These are phyloP conservation scores for Papiliotrema fonsecae DNA, from an alignment of 1,284 basidiomycete species.

Conservation along the genomic window DNA sequence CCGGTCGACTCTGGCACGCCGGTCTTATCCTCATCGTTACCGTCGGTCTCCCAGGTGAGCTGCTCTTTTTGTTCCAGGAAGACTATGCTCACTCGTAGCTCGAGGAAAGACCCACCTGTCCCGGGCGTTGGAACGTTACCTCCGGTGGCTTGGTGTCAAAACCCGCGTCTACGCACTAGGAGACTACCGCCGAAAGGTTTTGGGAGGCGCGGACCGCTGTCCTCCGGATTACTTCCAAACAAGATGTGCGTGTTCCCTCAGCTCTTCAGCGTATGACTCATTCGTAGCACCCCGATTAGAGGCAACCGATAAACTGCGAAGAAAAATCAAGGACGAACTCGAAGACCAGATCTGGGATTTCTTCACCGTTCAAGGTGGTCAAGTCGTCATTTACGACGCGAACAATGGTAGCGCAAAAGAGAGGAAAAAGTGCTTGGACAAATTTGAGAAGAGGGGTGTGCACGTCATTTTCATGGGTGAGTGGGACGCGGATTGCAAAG, in stretches of 20 bases:
- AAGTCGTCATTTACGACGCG: slow-evolving; percentile 99
- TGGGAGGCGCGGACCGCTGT: slow-evolving; percentile 81
- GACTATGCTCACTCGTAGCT: slow-evolving; percentile 48
- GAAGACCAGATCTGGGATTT: slow-evolving; percentile 85
- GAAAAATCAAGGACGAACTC: slow-evolving; percentile 70
- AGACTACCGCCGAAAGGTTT: slow-evolving; percentile 83
- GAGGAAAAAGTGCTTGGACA: slow-evolving; percentile 69
- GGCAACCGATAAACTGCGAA: slow-evolving; percentile 72
- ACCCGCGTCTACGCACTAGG: slow-evolving; percentile 90
- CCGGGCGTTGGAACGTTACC: slow-evolving; percentile 88
- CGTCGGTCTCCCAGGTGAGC: slow-evolving; percentile 70
- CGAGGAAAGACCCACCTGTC: slow-evolving; percentile 97
- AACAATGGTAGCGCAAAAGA: slow-evolving; percentile 78
- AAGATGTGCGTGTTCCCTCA: slow-evolving; percentile 55
- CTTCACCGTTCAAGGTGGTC: slow-evolving; percentile 70
- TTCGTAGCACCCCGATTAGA: slow-evolving; percentile 63
- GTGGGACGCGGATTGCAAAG: slow-evolving; percentile 24
- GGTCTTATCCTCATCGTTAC: slow-evolving; percentile 91
- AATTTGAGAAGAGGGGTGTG: slow-evolving; percentile 74
- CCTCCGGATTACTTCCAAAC: slow-evolving; percentile 85
- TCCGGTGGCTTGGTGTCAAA: slow-evolving; percentile 96
- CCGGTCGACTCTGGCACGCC: slow-evolving; percentile 77
- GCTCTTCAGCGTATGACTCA: background rate
- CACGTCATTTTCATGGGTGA: slow-evolving; percentile 90
- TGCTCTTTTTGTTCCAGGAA: too few relatives aligned